phyloP scores from a whole-genome alignment of 371 early-diverging fungal genomes.

The Mortierella sp. region DNA sequence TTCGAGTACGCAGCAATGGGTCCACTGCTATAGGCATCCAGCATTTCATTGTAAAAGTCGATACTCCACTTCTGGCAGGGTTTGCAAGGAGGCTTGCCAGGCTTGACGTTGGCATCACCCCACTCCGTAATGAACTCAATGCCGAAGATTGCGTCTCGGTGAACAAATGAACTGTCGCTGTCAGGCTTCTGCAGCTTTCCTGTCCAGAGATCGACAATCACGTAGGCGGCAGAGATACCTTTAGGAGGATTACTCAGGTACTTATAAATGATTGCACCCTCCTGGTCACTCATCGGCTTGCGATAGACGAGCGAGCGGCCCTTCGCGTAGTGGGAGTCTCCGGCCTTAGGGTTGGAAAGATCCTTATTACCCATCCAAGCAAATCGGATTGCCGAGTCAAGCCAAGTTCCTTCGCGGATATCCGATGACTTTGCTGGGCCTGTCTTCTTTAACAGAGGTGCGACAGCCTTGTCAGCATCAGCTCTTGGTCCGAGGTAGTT shows the following conservation, averaged over 20 bases:
- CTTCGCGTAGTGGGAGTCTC: slow-evolving; percentile 41
- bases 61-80: slow-evolving; percentile 30
- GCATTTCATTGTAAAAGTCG: slow-evolving; percentile 28
- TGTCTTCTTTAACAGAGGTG: slow-evolving; percentile 13
- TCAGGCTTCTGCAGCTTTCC: slow-evolving; percentile 24
- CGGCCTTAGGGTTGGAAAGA: slow-evolving; percentile 18
- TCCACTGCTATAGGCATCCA: slow-evolving; percentile 29
- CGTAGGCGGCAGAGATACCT: slow-evolving; percentile 34
- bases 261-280: slow-evolving; percentile 32
- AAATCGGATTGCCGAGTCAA: slow-evolving; percentile 33
- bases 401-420: slow-evolving; percentile 32
- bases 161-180: slow-evolving; percentile 28
- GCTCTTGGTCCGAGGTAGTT: slow-evolving; percentile 24
- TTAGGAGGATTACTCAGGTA: slow-evolving; percentile 19
- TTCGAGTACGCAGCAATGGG: slow-evolving; percentile 45
- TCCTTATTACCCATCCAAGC: slow-evolving; percentile 24
- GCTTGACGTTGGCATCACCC: slow-evolving; percentile 27
- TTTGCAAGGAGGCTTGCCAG: slow-evolving; percentile 24
- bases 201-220: slow-evolving; percentile 53
- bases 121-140: slow-evolving; percentile 53
- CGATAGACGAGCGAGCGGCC: slow-evolving; percentile 47
- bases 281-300: slow-evolving; percentile 16
- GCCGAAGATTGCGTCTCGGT: slow-evolving; percentile 19
- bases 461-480: slow-evolving; percentile 13
- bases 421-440: slow-evolving; percentile 16